These are phyloP conservation scores for Gynandropsis gynandra DNA, from an alignment of 345 rosid species.

Conservation along the genomic window DNA sequence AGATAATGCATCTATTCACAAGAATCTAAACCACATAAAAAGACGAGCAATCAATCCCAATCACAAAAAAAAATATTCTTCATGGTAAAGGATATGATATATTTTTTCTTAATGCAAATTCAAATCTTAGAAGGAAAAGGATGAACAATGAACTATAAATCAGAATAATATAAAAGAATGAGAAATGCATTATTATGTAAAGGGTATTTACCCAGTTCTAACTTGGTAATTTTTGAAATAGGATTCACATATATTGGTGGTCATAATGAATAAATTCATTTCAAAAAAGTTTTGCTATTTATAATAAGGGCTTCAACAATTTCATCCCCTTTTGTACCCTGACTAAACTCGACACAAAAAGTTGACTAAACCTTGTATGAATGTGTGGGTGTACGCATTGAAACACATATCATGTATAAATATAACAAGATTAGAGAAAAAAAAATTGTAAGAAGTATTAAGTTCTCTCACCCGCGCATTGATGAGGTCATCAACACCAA, in stretches of 20 bases:
- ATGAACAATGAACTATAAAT: background rate
- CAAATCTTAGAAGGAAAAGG: background rate
- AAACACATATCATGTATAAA: too few species aligned
- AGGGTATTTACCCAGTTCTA: constrained; percentile 59
- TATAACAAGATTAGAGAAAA: too few species aligned
- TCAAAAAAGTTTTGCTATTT: constrained; percentile 84
- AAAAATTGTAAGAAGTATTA: background rate
- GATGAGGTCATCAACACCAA: too few species aligned
- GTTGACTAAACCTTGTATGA: background rate
- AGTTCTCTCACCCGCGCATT: constrained; percentile 49
- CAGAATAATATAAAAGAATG: background rate
- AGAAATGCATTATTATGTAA: background rate
- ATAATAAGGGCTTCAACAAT: constrained; percentile 89
- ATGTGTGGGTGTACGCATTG: background rate
- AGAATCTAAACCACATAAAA: constrained; percentile 40
- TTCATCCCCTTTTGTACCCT: constrained; percentile 81
- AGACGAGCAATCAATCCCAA: constrained; percentile 4
- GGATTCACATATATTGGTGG: constrained; percentile 83
- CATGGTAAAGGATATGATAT: background rate
- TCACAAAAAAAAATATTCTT: background rate
- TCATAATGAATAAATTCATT: constrained; percentile 33
- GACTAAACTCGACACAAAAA: constrained; percentile 36
- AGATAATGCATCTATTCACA: constrained; percentile 76
- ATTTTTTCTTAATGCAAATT: background rate
- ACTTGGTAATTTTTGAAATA: constrained; percentile 77